A percentile compares a stretch with the other conserved stretches of the same genome.
Conservation (phyloP, 75 land plant genomes). For the Azolla pinnata region DNA sequence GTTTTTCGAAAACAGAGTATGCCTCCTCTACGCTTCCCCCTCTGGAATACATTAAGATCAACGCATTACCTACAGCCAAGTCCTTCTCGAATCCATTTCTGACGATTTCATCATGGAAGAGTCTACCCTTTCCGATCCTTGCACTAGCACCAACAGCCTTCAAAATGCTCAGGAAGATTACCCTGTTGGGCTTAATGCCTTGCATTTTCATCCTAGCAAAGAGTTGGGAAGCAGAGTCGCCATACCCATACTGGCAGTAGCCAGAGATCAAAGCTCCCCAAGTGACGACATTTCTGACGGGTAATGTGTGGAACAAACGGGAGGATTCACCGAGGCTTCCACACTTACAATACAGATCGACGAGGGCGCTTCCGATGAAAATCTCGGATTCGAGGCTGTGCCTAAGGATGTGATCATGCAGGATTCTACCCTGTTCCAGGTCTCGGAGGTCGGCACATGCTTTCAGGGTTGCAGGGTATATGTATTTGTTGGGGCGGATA, state of each 20-base stretch:
- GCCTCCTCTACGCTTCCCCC: conserved; percentile 13
- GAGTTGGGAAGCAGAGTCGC: conserved; percentile 16
- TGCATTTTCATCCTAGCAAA: conserved; percentile 32
- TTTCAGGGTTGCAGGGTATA: conserved; percentile 34
- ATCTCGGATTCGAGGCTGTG: conserved; percentile 29
- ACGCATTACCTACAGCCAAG: conserved; percentile 19
- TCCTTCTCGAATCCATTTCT: conserved; percentile 20
- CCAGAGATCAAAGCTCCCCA: conserved; percentile 61
- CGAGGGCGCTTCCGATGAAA: conserved; percentile 40
- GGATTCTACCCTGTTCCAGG: conserved; percentile 8
- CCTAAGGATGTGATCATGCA: conserved; percentile 22
- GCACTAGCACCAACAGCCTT: conserved; percentile 33
- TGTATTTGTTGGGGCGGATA: conserved; percentile 15
- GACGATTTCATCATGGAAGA: conserved; percentile 24
- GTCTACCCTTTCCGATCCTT: conserved; percentile 22
- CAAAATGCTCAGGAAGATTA: conserved; percentile 31
- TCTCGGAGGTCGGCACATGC: conserved; percentile 33
- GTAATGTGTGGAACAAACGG: conserved; percentile 39
- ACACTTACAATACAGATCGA: conserved; percentile 58
- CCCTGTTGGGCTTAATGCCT: conserved; percentile 45
- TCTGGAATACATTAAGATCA: conserved; percentile 29
- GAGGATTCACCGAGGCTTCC: conserved; percentile 23
- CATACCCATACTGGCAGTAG: conserved; percentile 29
- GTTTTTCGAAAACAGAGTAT: conserved; percentile 11
- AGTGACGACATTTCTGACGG: conserved; percentile 43